Evolutionary conservation across 1,284 basidiomycete genomes (phyloP).

Genomic region (Kwoniella shivajii): DNA sequence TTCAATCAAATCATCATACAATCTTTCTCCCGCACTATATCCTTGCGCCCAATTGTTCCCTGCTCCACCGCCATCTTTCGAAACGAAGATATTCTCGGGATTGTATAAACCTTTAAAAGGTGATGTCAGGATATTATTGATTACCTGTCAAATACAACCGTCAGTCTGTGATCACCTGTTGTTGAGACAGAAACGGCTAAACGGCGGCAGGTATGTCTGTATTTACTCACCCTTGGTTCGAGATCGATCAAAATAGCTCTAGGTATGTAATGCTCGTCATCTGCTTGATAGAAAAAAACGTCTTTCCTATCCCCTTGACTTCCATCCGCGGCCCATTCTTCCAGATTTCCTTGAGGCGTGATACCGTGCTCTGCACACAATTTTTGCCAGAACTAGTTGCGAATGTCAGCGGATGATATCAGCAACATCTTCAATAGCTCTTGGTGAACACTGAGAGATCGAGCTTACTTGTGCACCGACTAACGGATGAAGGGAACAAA

Average conservation of each 20-base stretch:
- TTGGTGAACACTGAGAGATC: not conserved
- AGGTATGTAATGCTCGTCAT: slow-evolving; percentile 99
- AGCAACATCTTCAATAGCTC: too few relatives aligned
- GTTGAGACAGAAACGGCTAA: not conserved
- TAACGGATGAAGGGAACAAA: slow-evolving; percentile 3
- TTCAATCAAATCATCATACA: slow-evolving; percentile 98
- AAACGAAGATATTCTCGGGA: slow-evolving; percentile 95
- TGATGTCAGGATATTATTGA: slow-evolving; percentile 91
- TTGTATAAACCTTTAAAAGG: slow-evolving; percentile 94
- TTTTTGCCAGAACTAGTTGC: slow-evolving; percentile 90
- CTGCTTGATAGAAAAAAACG: slow-evolving; percentile 99
- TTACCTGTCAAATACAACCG: slow-evolving; percentile 67
- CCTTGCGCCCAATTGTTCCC: slow-evolving; percentile 99
- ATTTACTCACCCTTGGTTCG: slow-evolving; percentile 80
- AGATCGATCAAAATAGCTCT: slow-evolving; percentile 94
- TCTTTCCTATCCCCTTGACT: slow-evolving; percentile 88
- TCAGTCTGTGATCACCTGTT: not conserved
- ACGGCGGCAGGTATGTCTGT: not conserved
- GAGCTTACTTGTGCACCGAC: slow-evolving; percentile 44
- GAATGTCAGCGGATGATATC: too few relatives aligned
- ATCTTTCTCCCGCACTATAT: slow-evolving; percentile 81
- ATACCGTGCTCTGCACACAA: slow-evolving; percentile 96
- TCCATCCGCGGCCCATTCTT: slow-evolving; percentile 91
- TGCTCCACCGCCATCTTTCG: slow-evolving; percentile 94
- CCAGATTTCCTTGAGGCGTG: slow-evolving; percentile 85